Percentiles rank a stretch among this genome's conserved stretches.
Evolutionary conservation across 1,284 basidiomycete species (phyloP).

Genomic region (Pseudozyma thailandica): DNA sequence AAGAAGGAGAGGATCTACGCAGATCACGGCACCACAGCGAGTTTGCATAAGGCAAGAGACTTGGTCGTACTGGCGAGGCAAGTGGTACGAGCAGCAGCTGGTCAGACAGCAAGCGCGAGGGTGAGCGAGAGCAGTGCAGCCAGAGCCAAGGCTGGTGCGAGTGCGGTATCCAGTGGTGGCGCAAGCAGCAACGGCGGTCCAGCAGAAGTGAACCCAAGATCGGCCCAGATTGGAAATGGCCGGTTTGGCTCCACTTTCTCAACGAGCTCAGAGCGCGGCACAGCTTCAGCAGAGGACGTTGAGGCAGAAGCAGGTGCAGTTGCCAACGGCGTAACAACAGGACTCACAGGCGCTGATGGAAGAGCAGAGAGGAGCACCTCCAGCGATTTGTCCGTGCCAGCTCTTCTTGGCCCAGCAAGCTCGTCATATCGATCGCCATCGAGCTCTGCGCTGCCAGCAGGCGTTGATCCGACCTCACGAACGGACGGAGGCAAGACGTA

Average conservation of each 20-base stretch:
- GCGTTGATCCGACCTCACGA: not conserved
- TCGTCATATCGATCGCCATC: slow-evolving; percentile 8
- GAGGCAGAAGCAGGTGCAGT: not conserved
- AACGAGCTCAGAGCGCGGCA: slow-evolving; percentile 40
- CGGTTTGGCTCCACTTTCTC: slow-evolving; percentile 31
- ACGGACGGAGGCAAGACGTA: slow-evolving; percentile 19
- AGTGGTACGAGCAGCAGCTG: slow-evolving; percentile 39
- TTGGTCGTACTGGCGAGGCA: slow-evolving; percentile 41
- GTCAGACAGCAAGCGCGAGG: slow-evolving; percentile 24
- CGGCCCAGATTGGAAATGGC: slow-evolving; percentile 6
- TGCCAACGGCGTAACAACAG: not conserved
- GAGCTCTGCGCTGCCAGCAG: no score
- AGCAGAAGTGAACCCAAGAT: slow-evolving; percentile 2
- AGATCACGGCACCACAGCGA: slow-evolving; percentile 44
- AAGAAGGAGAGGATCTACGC: slow-evolving; percentile 44
- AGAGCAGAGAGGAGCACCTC: slow-evolving; percentile 14
- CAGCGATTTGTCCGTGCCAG: slow-evolving; percentile 17
- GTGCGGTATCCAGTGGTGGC: not conserved
- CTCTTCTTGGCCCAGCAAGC: slow-evolving; percentile 17
- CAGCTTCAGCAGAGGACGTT: slow-evolving; percentile 13
- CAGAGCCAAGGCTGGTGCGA: slow-evolving; percentile 4
- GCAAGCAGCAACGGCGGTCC: not conserved
- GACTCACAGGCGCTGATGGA: not conserved
- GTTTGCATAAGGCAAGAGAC: slow-evolving; percentile 45
- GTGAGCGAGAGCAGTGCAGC: slow-evolving; percentile 24